phyloP scores from a whole-genome alignment of 768 basidiomycete species.

The Pleurotus citrinopileatus region DNA sequence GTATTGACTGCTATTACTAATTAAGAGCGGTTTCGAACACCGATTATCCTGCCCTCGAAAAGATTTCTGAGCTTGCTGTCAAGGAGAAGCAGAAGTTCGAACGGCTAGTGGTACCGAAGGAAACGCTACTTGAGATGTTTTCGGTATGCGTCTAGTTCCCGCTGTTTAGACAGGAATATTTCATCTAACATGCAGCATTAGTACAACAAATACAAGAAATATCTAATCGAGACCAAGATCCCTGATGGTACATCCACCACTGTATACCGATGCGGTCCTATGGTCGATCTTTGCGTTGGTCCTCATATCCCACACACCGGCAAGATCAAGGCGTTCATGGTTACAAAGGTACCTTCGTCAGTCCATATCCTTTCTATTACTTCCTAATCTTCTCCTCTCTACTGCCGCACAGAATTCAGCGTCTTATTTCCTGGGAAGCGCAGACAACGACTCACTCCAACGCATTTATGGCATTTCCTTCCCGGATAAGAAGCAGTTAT shows the following conservation, averaged over 20 bases:
- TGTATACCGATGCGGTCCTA: conserved; percentile 97
- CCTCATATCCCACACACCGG: conserved; percentile 99
- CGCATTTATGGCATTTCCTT: conserved; percentile 98
- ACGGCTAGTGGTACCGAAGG: conserved; percentile 89
- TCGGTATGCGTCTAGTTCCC: conserved; percentile 47
- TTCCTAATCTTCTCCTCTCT: conserved; percentile 1
- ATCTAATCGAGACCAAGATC: conserved; percentile 93
- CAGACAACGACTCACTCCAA: conserved; percentile 90
- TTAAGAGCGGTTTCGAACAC: conserved; percentile 72
- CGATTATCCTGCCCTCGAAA: conserved; percentile 90
- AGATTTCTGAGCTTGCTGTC: conserved; percentile 79
- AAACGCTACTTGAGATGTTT: conserved; percentile 97
- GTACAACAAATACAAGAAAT: conserved; percentile 99
- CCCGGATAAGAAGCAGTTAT: conserved; percentile 94
- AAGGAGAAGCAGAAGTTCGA: conserved; percentile 99
- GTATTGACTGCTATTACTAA: conserved; percentile 13
- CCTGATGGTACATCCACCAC: conserved; percentile 96
- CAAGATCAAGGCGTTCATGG: conserved; percentile 94
- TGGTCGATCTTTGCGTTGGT: conserved; percentile 96
- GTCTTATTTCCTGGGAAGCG: conserved; percentile 95
- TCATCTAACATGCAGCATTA: conserved; percentile 28
- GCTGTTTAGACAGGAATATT: background rate
- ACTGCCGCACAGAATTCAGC: conserved; percentile 80
- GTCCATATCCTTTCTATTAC: background rate
- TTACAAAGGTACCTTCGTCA: conserved; percentile 71